These are phyloP conservation scores for Dothidotthia symphoricarpi DNA, from an alignment of 2,329 filamentous ascomycete genomes.

Conservation along the genomic window DNA sequence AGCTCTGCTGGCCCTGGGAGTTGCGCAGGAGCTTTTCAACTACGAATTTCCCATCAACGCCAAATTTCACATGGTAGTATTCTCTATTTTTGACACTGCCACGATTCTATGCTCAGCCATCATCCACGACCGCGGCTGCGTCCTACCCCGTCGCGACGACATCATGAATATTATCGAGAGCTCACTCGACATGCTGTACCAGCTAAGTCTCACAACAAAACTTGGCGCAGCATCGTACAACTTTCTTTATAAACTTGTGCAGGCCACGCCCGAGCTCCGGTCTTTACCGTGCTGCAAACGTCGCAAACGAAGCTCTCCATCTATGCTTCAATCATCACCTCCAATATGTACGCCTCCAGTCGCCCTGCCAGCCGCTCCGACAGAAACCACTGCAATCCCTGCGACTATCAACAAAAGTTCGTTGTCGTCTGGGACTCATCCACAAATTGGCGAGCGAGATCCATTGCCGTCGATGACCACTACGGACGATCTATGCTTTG, in stretches of 20 bases:
- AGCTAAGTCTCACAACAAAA: conserved; percentile 30
- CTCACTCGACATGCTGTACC: conserved; percentile 31
- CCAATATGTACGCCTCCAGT: background rate
- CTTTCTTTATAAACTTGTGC: conserved; percentile 33
- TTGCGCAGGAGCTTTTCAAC: conserved; percentile 46
- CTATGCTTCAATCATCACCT: background rate
- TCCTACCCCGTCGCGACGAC: conserved; percentile 45
- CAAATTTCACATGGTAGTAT: conserved; percentile 53
- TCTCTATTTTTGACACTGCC: conserved; percentile 54
- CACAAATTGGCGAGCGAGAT: background rate
- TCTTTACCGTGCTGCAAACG: conserved; percentile 1
- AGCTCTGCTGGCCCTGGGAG: conserved; percentile 46
- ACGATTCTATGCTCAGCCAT: conserved; percentile 54
- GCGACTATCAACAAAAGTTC: conserved; percentile 2
- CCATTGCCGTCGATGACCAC: conserved; percentile 1
- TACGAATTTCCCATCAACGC: conserved; percentile 48
- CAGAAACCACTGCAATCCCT: too few species aligned
- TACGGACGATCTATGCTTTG: conserved; percentile 24
- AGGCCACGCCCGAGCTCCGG: conserved; percentile 24
- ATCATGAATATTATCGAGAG: conserved; percentile 43
- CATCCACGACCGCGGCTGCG: conserved; percentile 49
- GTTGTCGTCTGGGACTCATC: background rate
- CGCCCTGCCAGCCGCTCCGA: background rate
- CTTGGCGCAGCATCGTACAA: conserved; percentile 31
- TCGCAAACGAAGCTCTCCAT: conserved; percentile 9